Conservation (phyloP, 495 filamentous ascomycete genomes). For the Neurospora africana region DNA sequence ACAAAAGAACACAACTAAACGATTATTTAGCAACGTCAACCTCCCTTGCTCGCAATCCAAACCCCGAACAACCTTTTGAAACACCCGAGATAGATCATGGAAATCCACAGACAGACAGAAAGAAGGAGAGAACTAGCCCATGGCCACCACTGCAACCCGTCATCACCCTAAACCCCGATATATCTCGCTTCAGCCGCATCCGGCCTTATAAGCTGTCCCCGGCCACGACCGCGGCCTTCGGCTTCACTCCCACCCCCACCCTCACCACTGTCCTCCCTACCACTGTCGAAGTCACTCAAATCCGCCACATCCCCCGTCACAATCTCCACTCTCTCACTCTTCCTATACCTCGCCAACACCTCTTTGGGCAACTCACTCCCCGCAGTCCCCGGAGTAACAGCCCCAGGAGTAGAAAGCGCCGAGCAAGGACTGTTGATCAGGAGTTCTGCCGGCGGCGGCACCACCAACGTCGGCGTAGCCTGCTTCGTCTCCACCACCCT, state of each 20-base stretch:
- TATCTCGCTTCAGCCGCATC: neutral
- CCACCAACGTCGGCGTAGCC: conserved; percentile 26
- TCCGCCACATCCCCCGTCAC: neutral
- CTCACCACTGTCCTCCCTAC: neutral
- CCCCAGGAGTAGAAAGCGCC: neutral
- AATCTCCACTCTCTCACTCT: neutral
- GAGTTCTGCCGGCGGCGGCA: conserved; percentile 4
- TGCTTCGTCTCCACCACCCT: conserved; percentile 27
- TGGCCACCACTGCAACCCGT: neutral
- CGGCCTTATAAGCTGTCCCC: neutral
- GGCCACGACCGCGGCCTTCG: neutral
- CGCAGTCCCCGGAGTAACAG: neutral
- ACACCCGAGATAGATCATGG: neutral
- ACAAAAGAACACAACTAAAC: neutral
- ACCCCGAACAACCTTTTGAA: neutral
- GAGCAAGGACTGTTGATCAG: neutral
- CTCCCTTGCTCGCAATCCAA: neutral
- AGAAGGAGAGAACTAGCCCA: neutral
- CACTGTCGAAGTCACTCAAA: neutral
- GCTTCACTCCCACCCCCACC: neutral
- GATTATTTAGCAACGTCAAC: neutral
- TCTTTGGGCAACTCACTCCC: neutral
- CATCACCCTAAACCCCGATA: neutral
- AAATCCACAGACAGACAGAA: neutral
- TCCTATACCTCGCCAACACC: neutral